Conservation (phyloP, 2,329 filamentous ascomycete genomes). For the Plenodomus biglobosus region DNA sequence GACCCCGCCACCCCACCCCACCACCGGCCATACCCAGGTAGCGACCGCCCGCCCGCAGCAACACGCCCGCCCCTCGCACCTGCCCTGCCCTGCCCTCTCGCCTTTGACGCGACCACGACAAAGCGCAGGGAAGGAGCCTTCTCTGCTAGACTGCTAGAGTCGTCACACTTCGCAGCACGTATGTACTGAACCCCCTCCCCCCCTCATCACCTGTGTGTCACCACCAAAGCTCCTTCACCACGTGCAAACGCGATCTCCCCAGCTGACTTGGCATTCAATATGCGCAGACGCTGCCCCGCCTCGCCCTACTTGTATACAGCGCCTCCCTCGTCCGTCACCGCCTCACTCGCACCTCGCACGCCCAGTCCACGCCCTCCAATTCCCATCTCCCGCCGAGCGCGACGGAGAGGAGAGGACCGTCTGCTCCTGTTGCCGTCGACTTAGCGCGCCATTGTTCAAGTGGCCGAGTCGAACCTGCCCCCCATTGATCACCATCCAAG, state of each 20-base stretch:
- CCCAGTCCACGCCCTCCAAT: constrained; percentile 2
- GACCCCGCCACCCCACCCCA: background rate
- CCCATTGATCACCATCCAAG: background rate
- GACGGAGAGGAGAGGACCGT: constrained; percentile 3
- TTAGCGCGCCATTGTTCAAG: background rate
- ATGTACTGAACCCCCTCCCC: background rate
- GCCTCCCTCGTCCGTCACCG: constrained; percentile 15
- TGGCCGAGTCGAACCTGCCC: background rate
- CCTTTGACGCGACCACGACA: background rate
- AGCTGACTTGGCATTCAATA: constrained; percentile 9
- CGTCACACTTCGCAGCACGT: no score
- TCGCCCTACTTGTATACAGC: constrained; percentile 1
- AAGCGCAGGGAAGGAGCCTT: background rate
- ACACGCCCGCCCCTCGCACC: background rate
- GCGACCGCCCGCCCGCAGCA: background rate
- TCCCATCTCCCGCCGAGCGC: background rate
- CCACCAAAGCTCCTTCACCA: background rate
- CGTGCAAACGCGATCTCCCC: background rate
- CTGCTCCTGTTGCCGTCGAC: constrained; percentile 1
- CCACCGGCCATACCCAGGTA: no score
- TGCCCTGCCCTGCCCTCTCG: background rate
- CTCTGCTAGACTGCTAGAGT: no score
- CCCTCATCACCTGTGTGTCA: background rate
- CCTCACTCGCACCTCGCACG: constrained; percentile 12
- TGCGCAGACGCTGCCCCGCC: constrained; percentile 13